Evolutionary conservation across 108 stramenopile species (phyloP), one percentile per base, ranked within the genome.

Genomic region (Cylindrotheca fusiformis): DNA sequence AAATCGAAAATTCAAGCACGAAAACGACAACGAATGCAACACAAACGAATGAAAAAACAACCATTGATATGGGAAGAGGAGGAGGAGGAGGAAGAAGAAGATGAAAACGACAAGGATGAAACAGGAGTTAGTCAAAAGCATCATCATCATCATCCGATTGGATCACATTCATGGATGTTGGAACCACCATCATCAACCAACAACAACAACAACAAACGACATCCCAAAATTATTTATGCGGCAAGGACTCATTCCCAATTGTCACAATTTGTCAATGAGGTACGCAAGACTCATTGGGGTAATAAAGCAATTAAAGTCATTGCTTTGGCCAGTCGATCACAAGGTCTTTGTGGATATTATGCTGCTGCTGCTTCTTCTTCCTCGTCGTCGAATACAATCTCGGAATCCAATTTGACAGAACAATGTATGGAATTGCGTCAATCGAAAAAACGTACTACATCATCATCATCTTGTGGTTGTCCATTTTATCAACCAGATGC

Each of bases 181-280:
- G 4, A 27, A 65, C 22, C 29, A 17, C 36, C 22, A 56, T 20
- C 25, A 3, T 22, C 12, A 17, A 27, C 4, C 64, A 52, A 63
- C 26, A 32, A 26, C 45, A 53, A 23, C 45, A 36, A 0, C 52
- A 62, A 5, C 55, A 58, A 1, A 52, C 47, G 80, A 82, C 20
- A 45, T 80, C 47, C 78, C 79, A 32, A 94, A 86, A 83, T 98
- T 36, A 66, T 95, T 22, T 96, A 93, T 63, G 87, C 88, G 30
- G 94, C 95, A 52, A 54, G 99, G 23, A 98, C 99, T 19, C 99
- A 99, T 68, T 96, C 95, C 10, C 99, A 99, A 78, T 78, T 98
- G 19, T 85, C 96, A 8, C 99, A 99, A 69, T 99, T 99, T 63
- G 79, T 97, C 2, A 52, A 63, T 23, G 97, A 99, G 78, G 64